These are phyloP conservation scores for Evansstolkia leycettana DNA, from an alignment of 495 filamentous ascomycete species.

Conservation along the genomic window DNA sequence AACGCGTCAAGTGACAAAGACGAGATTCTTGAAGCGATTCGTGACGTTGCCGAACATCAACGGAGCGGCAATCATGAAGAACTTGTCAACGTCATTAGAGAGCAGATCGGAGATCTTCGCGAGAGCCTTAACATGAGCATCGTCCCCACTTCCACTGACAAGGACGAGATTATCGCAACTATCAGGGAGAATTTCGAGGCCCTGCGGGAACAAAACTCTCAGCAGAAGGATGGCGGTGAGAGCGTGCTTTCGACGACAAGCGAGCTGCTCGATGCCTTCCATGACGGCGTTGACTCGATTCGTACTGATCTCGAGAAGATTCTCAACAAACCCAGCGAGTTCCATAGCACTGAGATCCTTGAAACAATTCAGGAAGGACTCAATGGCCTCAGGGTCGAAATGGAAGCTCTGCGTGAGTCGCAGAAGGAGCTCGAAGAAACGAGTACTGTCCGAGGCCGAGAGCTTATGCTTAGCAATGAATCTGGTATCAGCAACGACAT, in stretches of 20 bases:
- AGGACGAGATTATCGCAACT: conserved; percentile 53
- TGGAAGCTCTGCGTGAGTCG: conserved; percentile 57
- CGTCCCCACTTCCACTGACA: conserved; percentile 18
- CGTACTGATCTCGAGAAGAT: conserved; percentile 65
- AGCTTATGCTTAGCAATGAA: conserved; percentile 44
- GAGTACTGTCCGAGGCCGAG: conserved; percentile 32
- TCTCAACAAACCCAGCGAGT: conserved; percentile 62
- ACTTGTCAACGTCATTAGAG: conserved; percentile 41
- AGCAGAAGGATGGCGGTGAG: conserved; percentile 41
- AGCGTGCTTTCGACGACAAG: conserved; percentile 48
- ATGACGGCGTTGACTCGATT: conserved; percentile 67
- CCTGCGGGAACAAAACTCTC: conserved; percentile 52
- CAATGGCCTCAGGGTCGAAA: conserved; percentile 56
- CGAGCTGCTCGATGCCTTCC: conserved; percentile 70
- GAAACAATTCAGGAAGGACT: conserved; percentile 75
- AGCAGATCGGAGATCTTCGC: conserved; percentile 66
- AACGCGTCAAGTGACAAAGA: conserved; percentile 42
- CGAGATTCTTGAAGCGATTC: conserved; percentile 48
- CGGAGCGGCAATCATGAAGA: conserved; percentile 6
- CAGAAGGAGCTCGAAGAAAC: conserved; percentile 26
- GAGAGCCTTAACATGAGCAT: conserved; percentile 39
- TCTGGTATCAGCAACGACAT: conserved; percentile 51
- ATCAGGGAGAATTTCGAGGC: conserved; percentile 57
- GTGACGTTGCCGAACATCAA: conserved; percentile 32
- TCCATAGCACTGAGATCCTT: conserved; percentile 75